Evolutionary conservation across 345 rosid genomes (phyloP).

Genomic region (Mallotus nudiflorus): DNA sequence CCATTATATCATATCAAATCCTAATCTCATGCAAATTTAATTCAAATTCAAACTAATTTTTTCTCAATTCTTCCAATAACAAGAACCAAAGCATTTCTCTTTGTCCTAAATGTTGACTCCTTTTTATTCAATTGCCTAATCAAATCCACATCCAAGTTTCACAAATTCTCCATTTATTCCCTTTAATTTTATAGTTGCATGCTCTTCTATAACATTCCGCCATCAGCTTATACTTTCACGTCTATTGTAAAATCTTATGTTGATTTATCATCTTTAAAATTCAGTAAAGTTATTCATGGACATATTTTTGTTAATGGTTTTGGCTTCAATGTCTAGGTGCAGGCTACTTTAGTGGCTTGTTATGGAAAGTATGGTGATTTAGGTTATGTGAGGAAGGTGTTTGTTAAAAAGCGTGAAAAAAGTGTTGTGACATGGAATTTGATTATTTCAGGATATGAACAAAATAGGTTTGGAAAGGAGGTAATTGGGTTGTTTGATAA

Average conservation of each 20-base stretch:
- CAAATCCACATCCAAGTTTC: constrained; percentile 50
- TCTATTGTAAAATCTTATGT: constrained; percentile 73
- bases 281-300: constrained; percentile 58
- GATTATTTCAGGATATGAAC: constrained; percentile 78
- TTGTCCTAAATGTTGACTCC: constrained; percentile 59
- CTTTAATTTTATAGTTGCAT: constrained; percentile 57
- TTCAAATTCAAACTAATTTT: no score
- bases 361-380: constrained; percentile 50
- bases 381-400: constrained; percentile 54
- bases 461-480: constrained; percentile 59
- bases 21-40: no score
- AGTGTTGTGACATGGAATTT: constrained; percentile 82
- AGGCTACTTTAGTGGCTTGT: constrained; percentile 59
- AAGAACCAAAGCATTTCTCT: constrained; percentile 49
- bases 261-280: constrained; percentile 43
- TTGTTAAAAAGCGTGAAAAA: constrained; percentile 61
- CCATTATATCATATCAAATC: no score
- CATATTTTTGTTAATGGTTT: constrained; percentile 57
- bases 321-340: constrained; percentile 60
- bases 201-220: constrained; percentile 41
- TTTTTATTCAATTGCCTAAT: constrained; percentile 71
- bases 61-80: no score
- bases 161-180: constrained; percentile 42
- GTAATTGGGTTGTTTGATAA: constrained; percentile 54
- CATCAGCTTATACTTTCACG: constrained; percentile 70